Evolutionary conservation across 2,329 filamentous ascomycete species (phyloP).

Genomic region (Penicillium sp.): DNA sequence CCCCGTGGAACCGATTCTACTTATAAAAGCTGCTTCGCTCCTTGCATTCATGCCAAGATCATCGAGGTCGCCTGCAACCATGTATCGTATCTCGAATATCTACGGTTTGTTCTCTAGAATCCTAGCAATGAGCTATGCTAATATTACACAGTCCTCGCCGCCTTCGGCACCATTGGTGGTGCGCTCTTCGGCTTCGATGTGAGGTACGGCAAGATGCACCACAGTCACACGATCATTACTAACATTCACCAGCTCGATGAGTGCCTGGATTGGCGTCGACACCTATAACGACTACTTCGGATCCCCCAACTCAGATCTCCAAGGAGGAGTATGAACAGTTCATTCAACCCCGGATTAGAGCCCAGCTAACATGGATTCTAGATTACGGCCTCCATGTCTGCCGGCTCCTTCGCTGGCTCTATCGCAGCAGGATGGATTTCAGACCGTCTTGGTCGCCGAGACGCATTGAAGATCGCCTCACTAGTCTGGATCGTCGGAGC

Average conservation of each 20-base stretch:
- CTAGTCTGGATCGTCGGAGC: conserved; percentile 26
- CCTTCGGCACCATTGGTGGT: conserved; percentile 54
- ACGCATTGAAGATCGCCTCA: conserved; percentile 24
- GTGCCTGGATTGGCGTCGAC: conserved; percentile 47
- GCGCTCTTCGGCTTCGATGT: conserved; percentile 58
- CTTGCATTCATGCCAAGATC: not conserved
- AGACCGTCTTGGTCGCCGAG: conserved; percentile 25
- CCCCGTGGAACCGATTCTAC: conserved; percentile 1
- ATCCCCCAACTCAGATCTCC: conserved; percentile 38
- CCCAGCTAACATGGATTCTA: conserved; percentile 16
- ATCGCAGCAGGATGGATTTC: conserved; percentile 23
- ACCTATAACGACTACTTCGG: conserved; percentile 55
- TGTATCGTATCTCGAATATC: conserved; percentile 46
- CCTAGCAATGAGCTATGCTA: not conserved
- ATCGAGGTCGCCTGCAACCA: conserved; percentile 7
- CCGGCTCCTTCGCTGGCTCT: conserved; percentile 21
- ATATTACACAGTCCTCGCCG: conserved; percentile 44
- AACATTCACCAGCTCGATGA: conserved; percentile 31
- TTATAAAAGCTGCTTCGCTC: conserved; percentile 13
- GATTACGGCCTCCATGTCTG: conserved; percentile 59
- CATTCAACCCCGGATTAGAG: not conserved
- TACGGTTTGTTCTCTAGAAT: conserved; percentile 31
- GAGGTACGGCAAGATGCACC: conserved; percentile 40
- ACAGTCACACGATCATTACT: not conserved
- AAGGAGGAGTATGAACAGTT: conserved; percentile 30